Evolutionary conservation across 2,329 filamentous ascomycete species (phyloP), one percentile per base, ranked within the genome.

Genomic region (Microdochium bolleyi): DNA sequence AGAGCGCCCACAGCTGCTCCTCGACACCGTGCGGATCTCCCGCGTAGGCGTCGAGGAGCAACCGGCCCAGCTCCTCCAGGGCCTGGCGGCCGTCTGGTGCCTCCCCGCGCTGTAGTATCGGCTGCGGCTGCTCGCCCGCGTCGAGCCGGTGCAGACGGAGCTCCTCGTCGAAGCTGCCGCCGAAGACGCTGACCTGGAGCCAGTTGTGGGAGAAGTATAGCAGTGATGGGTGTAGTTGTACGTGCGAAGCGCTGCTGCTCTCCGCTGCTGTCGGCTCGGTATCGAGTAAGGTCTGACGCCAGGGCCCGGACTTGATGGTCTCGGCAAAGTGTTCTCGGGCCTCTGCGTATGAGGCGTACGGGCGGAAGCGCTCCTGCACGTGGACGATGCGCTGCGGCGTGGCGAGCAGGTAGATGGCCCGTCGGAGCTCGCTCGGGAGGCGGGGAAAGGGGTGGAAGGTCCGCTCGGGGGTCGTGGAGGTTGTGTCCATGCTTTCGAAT

Each of bases 351-450:
- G 1, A 50, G n/a, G 9, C 19, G 14, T 51, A 5, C 3, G 34
- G 7, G 13, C 1, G 2, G 34, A 46, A 48, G 24, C 21, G 50
- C 41, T 60, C 59, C 21, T 34, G 7, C 46, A 60, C 49, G 34
- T 51, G 46, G 37, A 62, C 56, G 30, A 59, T 54, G n/a, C 60
- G 56, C 22, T 57, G 50, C 41, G 59, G 57, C 46, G 58, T 56
- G 25, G 60, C 57, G 1, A 57, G 46, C 13, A 58, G 32, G 48
- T 60, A 58, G 51, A 58, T 60, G 46, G 54, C 49, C 24, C 48
- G 50, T 19, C 60, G 57, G 38, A 61, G 52, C 41, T 61, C 58
- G n/a, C 48, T 50, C 7, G 58, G 56, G 2, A 61, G 49, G 13
- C 34, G 48, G 21, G 30, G 2, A 21, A 60, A 60, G 5, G 37